Base-by-base conservation (phyloP, 208 protist species). In the Wallacemonas sp. region DNA sequence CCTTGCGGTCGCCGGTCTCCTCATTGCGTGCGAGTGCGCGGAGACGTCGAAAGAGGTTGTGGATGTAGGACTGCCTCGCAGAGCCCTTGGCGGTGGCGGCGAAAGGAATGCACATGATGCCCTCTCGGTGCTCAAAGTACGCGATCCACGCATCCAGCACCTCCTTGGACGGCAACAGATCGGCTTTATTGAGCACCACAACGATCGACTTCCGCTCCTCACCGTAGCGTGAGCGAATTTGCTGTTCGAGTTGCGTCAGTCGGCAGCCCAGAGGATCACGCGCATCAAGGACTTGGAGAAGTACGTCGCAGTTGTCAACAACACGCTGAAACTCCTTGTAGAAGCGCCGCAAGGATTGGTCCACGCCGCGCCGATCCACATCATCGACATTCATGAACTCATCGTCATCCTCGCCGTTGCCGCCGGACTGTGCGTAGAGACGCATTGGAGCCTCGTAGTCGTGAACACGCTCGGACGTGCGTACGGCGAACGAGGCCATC, bases 151-250 rank as follows among this genome's bases (percentile, higher is more conserved):
- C 76, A 54, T 94, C 70, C 41, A 93, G 70, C 59, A 96, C 80
- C 91, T 98, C 86, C 38, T 93, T 88, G 1, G 86, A 88, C 24
- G 97, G 98, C 26, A 99, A 82, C 12, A 99, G 76, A 82, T 99
- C 97, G 26, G 98, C 95, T 80, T 99, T 99, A 73, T 99, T 99
- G 9, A 99, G 82, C 30, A 99, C 86, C 8, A 99, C 68, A 12
- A 99, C 87, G 6, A 98, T 84, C 36, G 88, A 78, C 78, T 99
- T 98, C 17, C 87, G 84, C 22, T 97, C 88, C 39, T 97, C 90
- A 19, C 88, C 84, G 56, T 96, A 95, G 38, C 77, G 56, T 15
- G 89, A 91, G 15, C 93, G 73, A 39, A 99, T 97, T 34, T 72
- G 82, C 45, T 93, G 78, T 83, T 99, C 97, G 5, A 99, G 75